These are phyloP conservation scores for Ceratocystis colombiana DNA, from an alignment of 2,329 filamentous ascomycete genomes.

Conservation along the genomic window DNA sequence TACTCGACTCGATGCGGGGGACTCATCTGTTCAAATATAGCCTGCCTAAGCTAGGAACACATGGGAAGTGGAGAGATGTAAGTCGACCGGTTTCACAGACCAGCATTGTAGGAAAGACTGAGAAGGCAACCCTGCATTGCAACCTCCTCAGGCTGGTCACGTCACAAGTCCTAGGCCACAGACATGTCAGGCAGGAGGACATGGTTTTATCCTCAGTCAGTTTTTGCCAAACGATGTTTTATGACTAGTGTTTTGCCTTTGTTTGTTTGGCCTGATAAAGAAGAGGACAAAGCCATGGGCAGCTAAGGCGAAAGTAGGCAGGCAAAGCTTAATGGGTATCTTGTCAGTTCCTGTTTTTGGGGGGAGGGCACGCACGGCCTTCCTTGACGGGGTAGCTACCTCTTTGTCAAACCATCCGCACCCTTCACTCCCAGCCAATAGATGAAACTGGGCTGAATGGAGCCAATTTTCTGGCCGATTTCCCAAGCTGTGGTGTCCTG, in stretches of 20 bases:
- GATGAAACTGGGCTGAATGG: background rate
- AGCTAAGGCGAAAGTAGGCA: background rate
- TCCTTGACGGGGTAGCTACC: too few relatives aligned
- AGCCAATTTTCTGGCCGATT: background rate
- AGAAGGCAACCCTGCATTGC: background rate
- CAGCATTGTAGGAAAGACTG: background rate
- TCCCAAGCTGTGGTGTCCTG: background rate
- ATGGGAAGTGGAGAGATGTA: background rate
- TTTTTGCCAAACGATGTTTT: background rate
- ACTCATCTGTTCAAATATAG: constrained; percentile 1
- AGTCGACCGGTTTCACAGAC: constrained; percentile 7
- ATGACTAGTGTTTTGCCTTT: background rate
- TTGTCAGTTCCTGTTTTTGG: too few relatives aligned
- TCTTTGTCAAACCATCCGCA: too few relatives aligned
- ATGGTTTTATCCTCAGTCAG: background rate
- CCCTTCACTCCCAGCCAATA: too few relatives aligned
- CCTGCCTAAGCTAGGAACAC: background rate
- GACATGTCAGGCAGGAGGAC: background rate
- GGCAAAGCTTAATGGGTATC: background rate
- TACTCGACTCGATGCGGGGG: background rate
- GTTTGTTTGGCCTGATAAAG: background rate
- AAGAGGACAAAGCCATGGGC: background rate
- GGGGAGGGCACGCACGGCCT: too few relatives aligned
- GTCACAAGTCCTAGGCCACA: background rate
- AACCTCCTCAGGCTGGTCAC: background rate